These are phyloP conservation scores for Hirsutella rhossiliensis DNA, from an alignment of 2,329 filamentous ascomycete genomes.

Conservation along the genomic window DNA sequence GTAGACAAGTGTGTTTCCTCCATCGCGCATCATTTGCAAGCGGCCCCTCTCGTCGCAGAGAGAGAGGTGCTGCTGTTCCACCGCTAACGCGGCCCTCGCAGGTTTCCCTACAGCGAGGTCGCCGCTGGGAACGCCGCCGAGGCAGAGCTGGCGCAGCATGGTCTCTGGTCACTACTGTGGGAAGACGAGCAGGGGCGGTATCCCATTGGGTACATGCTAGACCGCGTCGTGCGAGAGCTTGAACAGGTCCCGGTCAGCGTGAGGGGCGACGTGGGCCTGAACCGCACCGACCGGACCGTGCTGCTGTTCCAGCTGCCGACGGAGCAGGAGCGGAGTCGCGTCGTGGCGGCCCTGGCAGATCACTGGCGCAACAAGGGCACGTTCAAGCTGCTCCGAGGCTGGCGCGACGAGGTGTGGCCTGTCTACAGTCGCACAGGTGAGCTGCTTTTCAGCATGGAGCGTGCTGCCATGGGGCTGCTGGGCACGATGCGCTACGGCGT, in stretches of 20 bases:
- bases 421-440: constrained; percentile 55
- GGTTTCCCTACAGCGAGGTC: not conserved
- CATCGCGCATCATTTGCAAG: no score
- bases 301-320: constrained; percentile 47
- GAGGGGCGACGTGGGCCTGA: constrained; percentile 48
- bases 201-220: constrained; percentile 50
- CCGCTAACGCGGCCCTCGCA: not conserved
- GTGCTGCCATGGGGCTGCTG: constrained; percentile 61
- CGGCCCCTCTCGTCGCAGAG: no score
- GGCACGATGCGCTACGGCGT: constrained; percentile 70
- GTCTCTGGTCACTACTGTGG: constrained; percentile 57
- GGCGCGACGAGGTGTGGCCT: constrained; percentile 72
- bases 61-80: no score
- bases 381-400: constrained; percentile 65
- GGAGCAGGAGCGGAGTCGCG: constrained; percentile 49
- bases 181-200: constrained; percentile 49
- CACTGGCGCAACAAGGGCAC: constrained; percentile 58
- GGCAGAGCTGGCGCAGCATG: constrained; percentile 44
- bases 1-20: constrained; percentile 39
- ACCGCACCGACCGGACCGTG: constrained; percentile 48
- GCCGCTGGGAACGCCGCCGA: not conserved
- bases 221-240: constrained; percentile 36
- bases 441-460: constrained; percentile 63
- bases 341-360: constrained; percentile 41
- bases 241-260: constrained; percentile 32